Percentiles rank a stretch among this genome's conserved stretches.
These are phyloP conservation scores for Phytophthora tentaculata DNA, from an alignment of 352 stramenopile genomes.

Conservation along the genomic window DNA sequence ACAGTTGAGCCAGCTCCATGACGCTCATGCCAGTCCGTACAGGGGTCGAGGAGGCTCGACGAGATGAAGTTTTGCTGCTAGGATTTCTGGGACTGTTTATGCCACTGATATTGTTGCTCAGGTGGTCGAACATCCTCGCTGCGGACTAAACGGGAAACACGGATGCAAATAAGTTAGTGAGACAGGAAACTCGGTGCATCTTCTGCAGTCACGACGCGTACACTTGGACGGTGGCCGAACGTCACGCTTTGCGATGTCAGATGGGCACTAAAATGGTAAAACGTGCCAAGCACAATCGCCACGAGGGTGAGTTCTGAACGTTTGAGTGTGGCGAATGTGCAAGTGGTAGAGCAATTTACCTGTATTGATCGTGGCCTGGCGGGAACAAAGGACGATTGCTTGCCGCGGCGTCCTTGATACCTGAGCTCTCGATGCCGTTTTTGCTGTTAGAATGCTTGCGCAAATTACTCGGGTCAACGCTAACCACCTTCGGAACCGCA, in stretches of 20 bases:
- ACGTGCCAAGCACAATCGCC: slow-evolving; percentile 4
- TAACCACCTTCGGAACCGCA: slow-evolving; percentile 50
- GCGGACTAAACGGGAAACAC: slow-evolving; percentile 51
- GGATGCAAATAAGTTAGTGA: slow-evolving; percentile 12
- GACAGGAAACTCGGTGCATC: slow-evolving; percentile 7
- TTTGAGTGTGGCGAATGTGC: slow-evolving; percentile 19
- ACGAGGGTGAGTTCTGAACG: slow-evolving; percentile 16
- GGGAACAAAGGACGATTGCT: slow-evolving; percentile 27
- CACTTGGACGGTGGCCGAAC: slow-evolving; percentile 76
- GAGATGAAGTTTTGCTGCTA: slow-evolving; percentile 22
- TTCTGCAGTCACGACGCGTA: slow-evolving; percentile 29
- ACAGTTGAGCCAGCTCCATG: slow-evolving; percentile 59
- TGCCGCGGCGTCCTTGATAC: slow-evolving; percentile 19
- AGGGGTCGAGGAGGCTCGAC: slow-evolving; percentile 26
- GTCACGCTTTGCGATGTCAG: slow-evolving; percentile 57
- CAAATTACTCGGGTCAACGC: slow-evolving; percentile 54
- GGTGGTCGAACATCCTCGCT: slow-evolving; percentile 71
- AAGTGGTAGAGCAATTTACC: slow-evolving; percentile 28
- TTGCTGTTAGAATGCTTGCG: slow-evolving; percentile 24
- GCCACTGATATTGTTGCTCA: slow-evolving; percentile 46
- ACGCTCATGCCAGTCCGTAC: slow-evolving; percentile 74
- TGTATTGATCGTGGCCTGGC: slow-evolving; percentile 46
- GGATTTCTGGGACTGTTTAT: slow-evolving; percentile 27
- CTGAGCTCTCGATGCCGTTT: not conserved
- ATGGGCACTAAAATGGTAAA: slow-evolving; percentile 32